phyloP scores from a whole-genome alignment of 176 grass and related monocot genomes.

The Eremochloa ophiuroides region DNA sequence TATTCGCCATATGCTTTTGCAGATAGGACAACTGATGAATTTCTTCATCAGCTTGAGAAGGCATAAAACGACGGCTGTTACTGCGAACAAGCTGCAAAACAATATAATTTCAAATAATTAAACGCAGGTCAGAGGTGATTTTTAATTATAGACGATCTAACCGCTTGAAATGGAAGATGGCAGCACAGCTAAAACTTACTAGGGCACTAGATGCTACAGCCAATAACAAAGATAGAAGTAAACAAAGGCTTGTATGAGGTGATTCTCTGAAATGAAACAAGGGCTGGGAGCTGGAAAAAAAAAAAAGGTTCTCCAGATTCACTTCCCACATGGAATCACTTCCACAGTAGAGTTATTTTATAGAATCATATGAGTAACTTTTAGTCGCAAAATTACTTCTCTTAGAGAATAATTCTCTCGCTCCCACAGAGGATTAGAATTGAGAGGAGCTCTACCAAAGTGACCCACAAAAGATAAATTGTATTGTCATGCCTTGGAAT shows the following conservation, averaged over 20 bases:
- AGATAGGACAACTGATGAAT: constrained; percentile 89
- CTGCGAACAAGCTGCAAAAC: constrained; percentile 89
- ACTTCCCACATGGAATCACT: not conserved
- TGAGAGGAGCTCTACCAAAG: not conserved
- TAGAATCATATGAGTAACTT: not conserved
- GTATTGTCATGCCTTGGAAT: not conserved
- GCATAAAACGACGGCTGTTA: constrained; percentile 87
- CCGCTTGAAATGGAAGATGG: not conserved
- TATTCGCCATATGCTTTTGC: constrained; percentile 92
- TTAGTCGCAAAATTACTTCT: not conserved
- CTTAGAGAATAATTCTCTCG: not conserved
- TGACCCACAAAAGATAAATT: not conserved
- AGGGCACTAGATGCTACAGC: not conserved
- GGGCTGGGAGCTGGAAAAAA: not conserved
- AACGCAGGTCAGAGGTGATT: not conserved
- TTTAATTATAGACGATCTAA: not conserved
- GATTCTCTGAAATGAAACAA: not conserved
- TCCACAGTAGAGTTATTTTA: not conserved
- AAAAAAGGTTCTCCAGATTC: not conserved
- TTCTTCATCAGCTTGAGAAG: constrained; percentile 96
- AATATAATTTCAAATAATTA: constrained; percentile 10
- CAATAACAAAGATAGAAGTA: not conserved
- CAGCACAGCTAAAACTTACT: not conserved
- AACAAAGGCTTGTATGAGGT: not conserved
- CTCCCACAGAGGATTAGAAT: not conserved